A percentile compares a stretch with the other conserved stretches of the same genome.
Conservation (phyloP, 805 yeast genomes). For the Metschnikowia vanudenii region DNA sequence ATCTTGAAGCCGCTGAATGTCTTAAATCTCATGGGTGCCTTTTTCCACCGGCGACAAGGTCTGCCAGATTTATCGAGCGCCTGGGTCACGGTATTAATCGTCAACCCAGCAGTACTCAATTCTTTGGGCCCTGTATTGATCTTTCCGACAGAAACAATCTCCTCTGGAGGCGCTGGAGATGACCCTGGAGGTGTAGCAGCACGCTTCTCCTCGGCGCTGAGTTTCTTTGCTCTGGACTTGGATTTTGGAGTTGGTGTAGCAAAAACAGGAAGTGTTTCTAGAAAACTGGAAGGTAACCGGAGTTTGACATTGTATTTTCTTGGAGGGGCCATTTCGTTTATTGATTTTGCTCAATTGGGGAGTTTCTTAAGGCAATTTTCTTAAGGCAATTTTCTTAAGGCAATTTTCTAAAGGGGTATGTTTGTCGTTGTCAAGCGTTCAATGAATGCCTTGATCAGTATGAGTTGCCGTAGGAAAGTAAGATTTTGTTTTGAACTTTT, state of each 20-base stretch:
- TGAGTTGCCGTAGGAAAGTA: no score
- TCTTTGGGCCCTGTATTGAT: slow-evolving; percentile 42
- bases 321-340: slow-evolving; percentile 32
- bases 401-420: no score
- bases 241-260: slow-evolving; percentile 26
- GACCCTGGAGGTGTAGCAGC: slow-evolving; percentile 20
- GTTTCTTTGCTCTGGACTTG: slow-evolving; percentile 32
- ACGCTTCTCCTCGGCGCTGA: slow-evolving; percentile 31
- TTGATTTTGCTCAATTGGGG: neutral
- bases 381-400: no score
- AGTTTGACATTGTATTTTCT: slow-evolving; percentile 36
- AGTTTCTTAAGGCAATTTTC: no score
- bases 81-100: slow-evolving; percentile 34
- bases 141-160: slow-evolving; percentile 19
- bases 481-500: no score
- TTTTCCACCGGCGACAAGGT: slow-evolving; percentile 35
- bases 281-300: slow-evolving; percentile 28
- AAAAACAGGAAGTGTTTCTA: slow-evolving; percentile 36
- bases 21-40: slow-evolving; percentile 36
- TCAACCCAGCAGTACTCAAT: slow-evolving; percentile 40
- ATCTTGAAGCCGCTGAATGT: slow-evolving; percentile 45
- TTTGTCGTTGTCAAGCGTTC: no score
- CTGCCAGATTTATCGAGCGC: slow-evolving; percentile 37
- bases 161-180: slow-evolving; percentile 26
- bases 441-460: no score